Conservation (phyloP, 2,329 filamentous ascomycete species). For the Emergomyces orientalis region DNA sequence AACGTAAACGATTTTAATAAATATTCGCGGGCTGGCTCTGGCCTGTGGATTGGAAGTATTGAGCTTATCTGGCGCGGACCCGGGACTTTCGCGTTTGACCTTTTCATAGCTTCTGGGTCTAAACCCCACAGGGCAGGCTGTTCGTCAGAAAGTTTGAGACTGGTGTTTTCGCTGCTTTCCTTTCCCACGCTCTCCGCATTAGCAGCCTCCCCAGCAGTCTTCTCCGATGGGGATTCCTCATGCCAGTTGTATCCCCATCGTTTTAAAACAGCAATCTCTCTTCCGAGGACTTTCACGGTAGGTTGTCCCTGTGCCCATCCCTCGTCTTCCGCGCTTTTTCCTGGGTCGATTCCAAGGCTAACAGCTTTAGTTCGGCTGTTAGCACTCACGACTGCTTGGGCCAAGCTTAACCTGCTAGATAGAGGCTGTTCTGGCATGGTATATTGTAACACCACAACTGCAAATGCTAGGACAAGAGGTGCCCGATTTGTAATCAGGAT, state of each 20-base stretch:
- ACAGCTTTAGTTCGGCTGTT: conserved; percentile 71
- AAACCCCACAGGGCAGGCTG: conserved; percentile 48
- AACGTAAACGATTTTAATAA: conserved; percentile 41
- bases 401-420: conserved; percentile 73
- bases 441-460: conserved; percentile 60
- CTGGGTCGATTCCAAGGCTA: conserved; percentile 61
- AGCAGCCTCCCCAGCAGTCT: conserved; percentile 6
- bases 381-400: conserved; percentile 72
- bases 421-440: conserved; percentile 80
- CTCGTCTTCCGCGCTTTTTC: conserved; percentile 56
- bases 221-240: conserved; percentile 30
- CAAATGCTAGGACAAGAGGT: conserved; percentile 72
- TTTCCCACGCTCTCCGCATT: conserved; percentile 4
- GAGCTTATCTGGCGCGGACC: conserved; percentile 23
- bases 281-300: conserved; percentile 59
- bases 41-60: conserved; percentile 63
- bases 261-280: conserved; percentile 66
- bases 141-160: conserved; percentile 20
- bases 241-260: conserved; percentile 62
- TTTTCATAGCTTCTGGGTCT: conserved; percentile 48
- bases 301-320: conserved; percentile 70
- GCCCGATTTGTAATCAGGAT: conserved; percentile 67
- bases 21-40: conserved; percentile 57
- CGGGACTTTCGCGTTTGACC: conserved; percentile 29
- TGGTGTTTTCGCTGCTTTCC: conserved; percentile 2